A percentile compares a stretch with the other conserved stretches of the same genome.
Conservation (phyloP, 495 filamentous ascomycete genomes). For the Penicillium salamii region DNA sequence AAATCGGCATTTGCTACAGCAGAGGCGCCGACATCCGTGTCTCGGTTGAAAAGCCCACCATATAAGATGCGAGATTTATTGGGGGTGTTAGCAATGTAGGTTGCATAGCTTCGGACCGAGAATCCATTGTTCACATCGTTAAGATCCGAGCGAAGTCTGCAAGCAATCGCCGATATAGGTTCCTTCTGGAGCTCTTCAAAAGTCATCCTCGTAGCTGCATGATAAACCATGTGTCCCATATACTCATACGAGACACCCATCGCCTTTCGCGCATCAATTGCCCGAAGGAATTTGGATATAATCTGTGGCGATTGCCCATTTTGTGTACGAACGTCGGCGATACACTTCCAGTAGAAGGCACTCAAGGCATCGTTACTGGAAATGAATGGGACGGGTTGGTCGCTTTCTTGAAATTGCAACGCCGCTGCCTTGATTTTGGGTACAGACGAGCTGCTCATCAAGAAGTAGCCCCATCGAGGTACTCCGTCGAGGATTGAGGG, state of each 20-base stretch:
- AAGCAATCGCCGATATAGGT: conserved; percentile 23
- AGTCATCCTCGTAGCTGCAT: conserved; percentile 13
- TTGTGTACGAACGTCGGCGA: conserved; percentile 15
- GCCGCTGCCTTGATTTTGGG: background rate
- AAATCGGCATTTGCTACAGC: background rate
- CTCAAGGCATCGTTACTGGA: conserved; percentile 36
- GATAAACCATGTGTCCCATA: conserved; percentile 32
- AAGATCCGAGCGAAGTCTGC: conserved; percentile 24
- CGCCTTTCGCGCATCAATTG: conserved; percentile 25
- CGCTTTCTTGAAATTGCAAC: background rate
- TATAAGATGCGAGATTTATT: conserved; percentile 34
- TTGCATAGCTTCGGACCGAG: conserved; percentile 32
- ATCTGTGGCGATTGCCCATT: conserved; percentile 6
- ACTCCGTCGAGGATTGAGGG: conserved; percentile 39
- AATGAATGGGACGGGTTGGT: background rate
- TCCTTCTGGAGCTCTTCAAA: conserved; percentile 17
- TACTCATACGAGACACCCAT: conserved; percentile 27
- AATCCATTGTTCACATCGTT: conserved; percentile 24
- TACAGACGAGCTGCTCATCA: background rate
- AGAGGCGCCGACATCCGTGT: conserved; percentile 21
- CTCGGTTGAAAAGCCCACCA: conserved; percentile 16
- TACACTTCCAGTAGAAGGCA: conserved; percentile 42
- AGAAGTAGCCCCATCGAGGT: background rate
- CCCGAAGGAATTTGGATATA: conserved; percentile 20
- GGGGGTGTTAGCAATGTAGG: conserved; percentile 23